Evolutionary conservation across 2,329 filamentous ascomycete genomes (phyloP).

Genomic region (Colletotrichum sp.): DNA sequence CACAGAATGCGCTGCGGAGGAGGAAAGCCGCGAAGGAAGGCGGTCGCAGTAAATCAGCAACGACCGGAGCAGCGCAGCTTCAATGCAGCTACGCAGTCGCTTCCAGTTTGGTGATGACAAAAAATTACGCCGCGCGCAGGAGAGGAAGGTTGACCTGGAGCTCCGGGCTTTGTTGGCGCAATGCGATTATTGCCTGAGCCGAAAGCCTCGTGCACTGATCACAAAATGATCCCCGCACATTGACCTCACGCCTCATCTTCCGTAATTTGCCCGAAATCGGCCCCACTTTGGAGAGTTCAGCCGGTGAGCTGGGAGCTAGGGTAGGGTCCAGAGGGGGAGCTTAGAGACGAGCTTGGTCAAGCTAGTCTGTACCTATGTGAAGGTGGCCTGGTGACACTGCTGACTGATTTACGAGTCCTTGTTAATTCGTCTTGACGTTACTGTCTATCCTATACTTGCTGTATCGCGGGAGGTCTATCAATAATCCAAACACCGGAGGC

Average conservation of each 20-base stretch:
- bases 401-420: neutral
- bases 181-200: conserved; percentile 15
- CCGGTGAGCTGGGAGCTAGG: neutral
- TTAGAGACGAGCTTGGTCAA: neutral
- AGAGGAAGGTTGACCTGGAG: conserved; percentile 15
- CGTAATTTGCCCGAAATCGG: conserved; percentile 17
- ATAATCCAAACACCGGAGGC: neutral
- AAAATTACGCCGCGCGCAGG: conserved; percentile 20
- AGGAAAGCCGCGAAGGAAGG: neutral
- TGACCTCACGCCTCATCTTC: neutral
- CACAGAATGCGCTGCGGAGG: neutral
- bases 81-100: conserved; percentile 5
- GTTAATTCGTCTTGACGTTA: neutral
- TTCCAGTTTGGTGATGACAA: conserved; percentile 13
- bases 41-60: neutral
- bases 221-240: neutral
- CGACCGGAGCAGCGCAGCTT: neutral
- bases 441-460: neutral
- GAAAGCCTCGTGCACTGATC: conserved; percentile 11
- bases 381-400: neutral
- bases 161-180: conserved; percentile 19
- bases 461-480: neutral
- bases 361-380: neutral
- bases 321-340: neutral
- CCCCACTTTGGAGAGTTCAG: neutral